Evolutionary conservation across 192 early-diverging fungal species (phyloP), one percentile per base, ranked within the genome.

Genomic region (Coemansia sp.): DNA sequence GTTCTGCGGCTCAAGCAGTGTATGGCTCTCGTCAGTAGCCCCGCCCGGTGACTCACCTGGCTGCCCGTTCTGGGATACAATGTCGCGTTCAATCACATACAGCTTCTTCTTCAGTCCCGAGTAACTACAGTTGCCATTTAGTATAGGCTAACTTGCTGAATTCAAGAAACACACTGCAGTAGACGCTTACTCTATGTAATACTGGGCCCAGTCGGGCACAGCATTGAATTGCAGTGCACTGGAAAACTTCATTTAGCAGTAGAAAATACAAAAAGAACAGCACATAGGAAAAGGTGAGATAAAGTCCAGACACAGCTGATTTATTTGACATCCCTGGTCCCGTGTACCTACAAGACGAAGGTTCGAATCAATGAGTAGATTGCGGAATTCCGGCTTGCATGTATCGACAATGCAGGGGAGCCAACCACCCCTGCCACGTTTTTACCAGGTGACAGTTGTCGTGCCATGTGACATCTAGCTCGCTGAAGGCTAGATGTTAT

Each of bases 221-320:
- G 91, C 86, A 66, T 98, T 98, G 67, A 98, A 87, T 78, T 94
- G 90, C 50, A 98, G 84, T 23, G 89, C 86, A 72, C 92, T 90
- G 20, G 93, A 91, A 64, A 97, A 97, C 84, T 97, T 97, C 93
- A 97, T 95, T 38, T 51, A 14, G 20, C 52, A 46, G 26, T 1
- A 48, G 51, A 31, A 28, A 25, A 49, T 24, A 47, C 5, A 40
- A 17, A 62, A 31, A 9, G 31, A 34, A 9, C 31, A 34, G 31
- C 31, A 34, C 17, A 44, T 44, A 44, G 3, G 40, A 44, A 44
- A 14, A 44, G 40, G 4, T 12, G 15, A 44, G 10, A n/a, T 9
- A n/a, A 44, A 44, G 40, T 8, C 31, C 31, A 44, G 40, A 44
- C 2, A 4, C 11, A 40, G 12, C 3, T 6, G 40, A 42, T 42